Evolutionary conservation across 176 grass and related monocot genomes (phyloP).

Genomic region (Dactylis glomerata): DNA sequence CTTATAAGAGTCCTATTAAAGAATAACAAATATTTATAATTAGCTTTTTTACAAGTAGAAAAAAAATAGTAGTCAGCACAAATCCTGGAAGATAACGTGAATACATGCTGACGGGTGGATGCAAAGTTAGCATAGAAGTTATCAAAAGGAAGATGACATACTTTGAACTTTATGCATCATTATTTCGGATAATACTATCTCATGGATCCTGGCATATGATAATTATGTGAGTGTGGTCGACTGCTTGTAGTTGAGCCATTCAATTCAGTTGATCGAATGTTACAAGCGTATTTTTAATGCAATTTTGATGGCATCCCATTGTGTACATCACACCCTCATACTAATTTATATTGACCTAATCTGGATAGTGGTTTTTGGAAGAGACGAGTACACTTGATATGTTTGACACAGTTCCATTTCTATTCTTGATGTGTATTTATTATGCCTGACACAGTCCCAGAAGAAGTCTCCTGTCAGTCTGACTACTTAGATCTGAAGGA

Average conservation of each 20-base stretch:
- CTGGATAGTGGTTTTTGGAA: background rate
- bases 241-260: background rate
- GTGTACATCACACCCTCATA: background rate
- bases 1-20: background rate
- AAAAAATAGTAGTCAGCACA: background rate
- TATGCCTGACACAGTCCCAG: constrained; percentile 42
- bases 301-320: background rate
- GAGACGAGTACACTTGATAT: background rate
- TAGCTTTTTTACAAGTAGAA: background rate
- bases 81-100: background rate
- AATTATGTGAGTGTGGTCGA: background rate
- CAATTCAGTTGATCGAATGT: constrained; percentile 7
- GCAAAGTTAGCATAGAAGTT: background rate
- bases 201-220: background rate
- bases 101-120: background rate
- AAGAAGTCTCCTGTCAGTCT: constrained; percentile 45
- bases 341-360: background rate
- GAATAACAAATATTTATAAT: background rate
- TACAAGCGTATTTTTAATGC: background rate
- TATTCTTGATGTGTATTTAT: constrained; percentile 20
- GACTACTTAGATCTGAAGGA: constrained; percentile 80
- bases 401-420: background rate
- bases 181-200: constrained; percentile 6
- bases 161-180: constrained; percentile 5
- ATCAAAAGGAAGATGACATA: background rate